Base-by-base conservation (phyloP, 2,329 filamentous ascomycete genomes). In the Metarhizium sp. region DNA sequence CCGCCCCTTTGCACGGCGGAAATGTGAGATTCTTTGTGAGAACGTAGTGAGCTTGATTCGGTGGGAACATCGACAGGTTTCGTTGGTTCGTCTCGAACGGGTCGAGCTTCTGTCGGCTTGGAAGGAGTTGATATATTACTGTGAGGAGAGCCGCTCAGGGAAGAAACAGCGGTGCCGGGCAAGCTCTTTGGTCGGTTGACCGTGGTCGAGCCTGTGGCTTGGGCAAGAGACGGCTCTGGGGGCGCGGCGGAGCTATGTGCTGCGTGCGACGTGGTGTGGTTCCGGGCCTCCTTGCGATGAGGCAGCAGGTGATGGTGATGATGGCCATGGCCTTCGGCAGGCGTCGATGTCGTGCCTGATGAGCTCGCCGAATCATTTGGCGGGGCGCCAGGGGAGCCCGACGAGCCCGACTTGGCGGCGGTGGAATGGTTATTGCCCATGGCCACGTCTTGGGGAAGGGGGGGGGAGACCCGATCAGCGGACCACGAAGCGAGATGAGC, bases 151-250 rank as follows among this genome's bases (percentile, higher is more conserved):
- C 71, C 73, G 67, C 70, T 76, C 55, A 78, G 71, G 57, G 74
- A 76, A 52, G 76, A 76, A 59, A 78, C 72, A 59, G 77, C 74
- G 32, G 75, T 77, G 53, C 75, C 68, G 56, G 78, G 76, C 59
- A 77, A 67, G 66, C 73, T 75, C 63, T 73, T 75, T 55, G 73
- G 69, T 8, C 72, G 71, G 63, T 73, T 74, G 64, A 73, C 71
- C 58, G 73, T 73, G 59, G 77, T 80, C 56, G 78, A 81, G 61
- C 80, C 80, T 56, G 79, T 76, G 52, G 81, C 82, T 68, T 82
- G 80, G 60, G 81, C 77, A 59, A 82, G 76, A 52, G 82, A 84
- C 53, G 79, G 76, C 70, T 85, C 82, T 57, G 82, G 82, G 51
- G 81, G 81, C 55, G 79, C 82, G 62, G 77, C 78, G 57, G 77